Conservation (phyloP, 768 basidiomycete species). For the Rhodocollybia butyracea region DNA sequence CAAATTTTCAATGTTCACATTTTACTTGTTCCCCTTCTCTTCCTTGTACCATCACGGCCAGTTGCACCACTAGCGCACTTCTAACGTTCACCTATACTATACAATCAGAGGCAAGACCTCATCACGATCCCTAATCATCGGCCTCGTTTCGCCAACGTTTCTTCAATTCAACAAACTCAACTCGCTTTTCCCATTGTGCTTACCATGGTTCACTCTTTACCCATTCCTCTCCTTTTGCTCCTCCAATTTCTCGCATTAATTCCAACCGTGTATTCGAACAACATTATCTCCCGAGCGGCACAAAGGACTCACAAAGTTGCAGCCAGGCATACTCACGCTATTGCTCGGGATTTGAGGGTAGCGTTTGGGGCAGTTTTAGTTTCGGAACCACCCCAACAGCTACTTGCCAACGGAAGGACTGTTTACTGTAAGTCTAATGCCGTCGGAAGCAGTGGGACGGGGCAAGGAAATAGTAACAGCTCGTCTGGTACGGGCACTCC, state of each 20-base stretch:
- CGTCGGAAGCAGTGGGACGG: constrained; percentile 10
- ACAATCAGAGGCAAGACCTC: constrained; percentile 2
- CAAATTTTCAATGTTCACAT: no score
- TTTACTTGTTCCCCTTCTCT: background rate
- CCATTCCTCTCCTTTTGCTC: constrained; percentile 34
- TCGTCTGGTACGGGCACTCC: constrained; percentile 18
- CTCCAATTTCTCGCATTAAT: constrained; percentile 14
- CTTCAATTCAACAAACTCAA: background rate
- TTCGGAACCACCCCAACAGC: constrained; percentile 14
- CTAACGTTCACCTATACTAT: background rate
- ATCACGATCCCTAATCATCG: background rate
- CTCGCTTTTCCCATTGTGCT: constrained; percentile 13
- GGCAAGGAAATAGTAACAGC: constrained; percentile 15
- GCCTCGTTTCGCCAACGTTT: background rate
- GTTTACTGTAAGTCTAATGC: constrained; percentile 42
- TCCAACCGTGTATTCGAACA: constrained; percentile 8
- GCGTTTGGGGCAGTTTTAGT: constrained; percentile 56
- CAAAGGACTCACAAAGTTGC: constrained; percentile 52
- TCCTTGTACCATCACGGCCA: background rate
- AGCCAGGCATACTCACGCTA: constrained; percentile 51
- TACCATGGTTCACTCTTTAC: constrained; percentile 26
- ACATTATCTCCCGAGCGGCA: constrained; percentile 39
- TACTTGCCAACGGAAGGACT: constrained; percentile 20
- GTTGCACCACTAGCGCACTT: no score
- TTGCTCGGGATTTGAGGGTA: constrained; percentile 68